Evolutionary conservation across 345 rosid species (phyloP).

Genomic region (Adansonia digitata): DNA sequence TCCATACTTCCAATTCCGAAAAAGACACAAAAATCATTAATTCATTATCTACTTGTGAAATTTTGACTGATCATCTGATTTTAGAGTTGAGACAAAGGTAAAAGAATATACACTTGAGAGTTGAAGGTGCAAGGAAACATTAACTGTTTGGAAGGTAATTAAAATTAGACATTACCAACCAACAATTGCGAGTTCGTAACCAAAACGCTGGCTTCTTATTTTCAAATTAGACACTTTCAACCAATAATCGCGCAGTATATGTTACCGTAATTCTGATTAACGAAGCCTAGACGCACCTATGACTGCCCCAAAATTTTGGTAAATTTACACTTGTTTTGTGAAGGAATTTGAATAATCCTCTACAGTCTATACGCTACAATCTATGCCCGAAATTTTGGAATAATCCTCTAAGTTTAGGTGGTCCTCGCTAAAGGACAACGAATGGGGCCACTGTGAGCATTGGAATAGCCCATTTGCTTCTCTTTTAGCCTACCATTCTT

Average conservation of each 20-base stretch:
- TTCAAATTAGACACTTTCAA: background rate
- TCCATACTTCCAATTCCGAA: background rate
- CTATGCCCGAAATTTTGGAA: background rate
- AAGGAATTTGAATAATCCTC: background rate
- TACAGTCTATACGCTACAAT: no score
- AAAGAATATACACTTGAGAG: background rate
- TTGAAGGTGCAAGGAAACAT: background rate
- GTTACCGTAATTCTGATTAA: background rate
- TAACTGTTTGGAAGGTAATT: background rate
- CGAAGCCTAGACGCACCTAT: background rate
- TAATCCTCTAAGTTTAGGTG: background rate
- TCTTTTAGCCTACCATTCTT: background rate
- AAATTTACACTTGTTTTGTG: background rate
- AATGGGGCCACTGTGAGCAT: background rate
- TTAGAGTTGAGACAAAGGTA: background rate
- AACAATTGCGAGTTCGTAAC: background rate
- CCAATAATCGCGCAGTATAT: no score
- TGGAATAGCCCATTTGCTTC: background rate
- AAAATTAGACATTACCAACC: background rate
- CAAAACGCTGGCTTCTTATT: background rate
- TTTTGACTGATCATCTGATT: background rate
- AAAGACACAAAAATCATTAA: background rate
- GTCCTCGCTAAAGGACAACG: background rate
- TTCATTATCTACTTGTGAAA: background rate
- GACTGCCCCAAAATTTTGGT: background rate